A percentile compares a stretch with the other conserved stretches of the same genome.
Evolutionary conservation across 352 stramenopile genomes (phyloP).

Genomic region (Thraustochytrium striatum): DNA sequence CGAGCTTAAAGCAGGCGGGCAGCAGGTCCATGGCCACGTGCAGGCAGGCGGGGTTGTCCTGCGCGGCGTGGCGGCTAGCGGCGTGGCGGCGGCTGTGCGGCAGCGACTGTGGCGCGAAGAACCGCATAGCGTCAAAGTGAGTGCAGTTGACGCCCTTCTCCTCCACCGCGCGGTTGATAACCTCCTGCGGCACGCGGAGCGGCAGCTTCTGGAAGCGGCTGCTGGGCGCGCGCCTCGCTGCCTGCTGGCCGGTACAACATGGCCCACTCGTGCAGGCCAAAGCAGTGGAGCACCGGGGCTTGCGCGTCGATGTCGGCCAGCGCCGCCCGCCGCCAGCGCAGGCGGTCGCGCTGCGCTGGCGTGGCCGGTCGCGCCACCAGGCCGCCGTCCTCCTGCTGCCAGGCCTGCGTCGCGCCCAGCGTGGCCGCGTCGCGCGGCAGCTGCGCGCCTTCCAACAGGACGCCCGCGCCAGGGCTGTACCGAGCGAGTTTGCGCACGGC

Average conservation of each 20-base stretch:
- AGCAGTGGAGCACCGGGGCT: conserved; percentile 65
- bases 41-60: conserved; percentile 71
- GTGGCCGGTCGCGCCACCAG: not conserved
- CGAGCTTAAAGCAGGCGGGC: conserved; percentile 64
- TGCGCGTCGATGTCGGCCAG: conserved; percentile 41
- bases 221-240: conserved; percentile 53
- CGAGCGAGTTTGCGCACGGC: conserved; percentile 3
- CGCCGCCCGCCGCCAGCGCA: not conserved
- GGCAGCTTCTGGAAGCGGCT: conserved; percentile 59
- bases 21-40: conserved; percentile 76
- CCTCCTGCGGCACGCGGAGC: conserved; percentile 57
- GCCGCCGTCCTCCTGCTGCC: not conserved
- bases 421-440: not conserved
- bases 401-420: not conserved
- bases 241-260: conserved; percentile 67
- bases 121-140: conserved; percentile 71
- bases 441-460: not conserved
- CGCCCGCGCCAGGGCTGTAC: conserved; percentile 2
- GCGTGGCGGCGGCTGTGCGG: conserved; percentile 60
- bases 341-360: not conserved
- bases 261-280: conserved; percentile 72
- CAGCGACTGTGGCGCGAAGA: conserved; percentile 65
- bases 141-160: conserved; percentile 64
- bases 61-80: conserved; percentile 50
- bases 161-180: conserved; percentile 65